Conservation (phyloP, 208 protist species). For the Leishmania turanica region DNA sequence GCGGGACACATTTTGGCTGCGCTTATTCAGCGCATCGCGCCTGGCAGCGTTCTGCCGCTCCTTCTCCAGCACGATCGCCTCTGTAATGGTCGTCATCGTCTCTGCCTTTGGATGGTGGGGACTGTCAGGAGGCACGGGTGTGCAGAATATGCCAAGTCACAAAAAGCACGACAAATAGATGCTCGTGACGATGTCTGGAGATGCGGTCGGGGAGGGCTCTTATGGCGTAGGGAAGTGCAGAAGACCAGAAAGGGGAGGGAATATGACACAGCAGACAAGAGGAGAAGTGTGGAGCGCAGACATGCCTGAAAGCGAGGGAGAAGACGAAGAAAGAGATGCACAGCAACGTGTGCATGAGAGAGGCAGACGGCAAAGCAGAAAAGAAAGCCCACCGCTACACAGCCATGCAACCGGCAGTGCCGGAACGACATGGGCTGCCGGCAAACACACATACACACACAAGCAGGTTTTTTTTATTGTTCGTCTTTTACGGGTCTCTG, state of each 20-base stretch:
- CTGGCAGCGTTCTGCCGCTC: slow-evolving; percentile 65
- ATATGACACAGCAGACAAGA: background rate
- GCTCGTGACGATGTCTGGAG: background rate
- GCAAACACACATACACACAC: background rate
- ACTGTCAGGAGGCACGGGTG: background rate
- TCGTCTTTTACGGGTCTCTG: background rate
- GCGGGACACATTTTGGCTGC: slow-evolving; percentile 30
- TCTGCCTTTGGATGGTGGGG: background rate
- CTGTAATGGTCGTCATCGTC: slow-evolving; percentile 39
- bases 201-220: background rate
- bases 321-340: background rate
- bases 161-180: background rate
- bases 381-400: background rate
- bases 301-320: background rate
- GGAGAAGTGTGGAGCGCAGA: background rate
- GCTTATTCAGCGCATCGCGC: slow-evolving; percentile 42
- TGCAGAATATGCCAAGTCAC: background rate
- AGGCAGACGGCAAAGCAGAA: background rate
- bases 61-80: slow-evolving; percentile 80
- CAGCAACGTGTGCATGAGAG: background rate
- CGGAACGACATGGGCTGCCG: background rate
- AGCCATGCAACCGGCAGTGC: background rate
- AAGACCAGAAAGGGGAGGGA: slow-evolving; percentile 1
- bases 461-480: background rate
- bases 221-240: background rate